These are phyloP conservation scores for Helicostylum pulchrum DNA, from an alignment of 192 early-diverging fungal genomes.

Conservation along the genomic window DNA sequence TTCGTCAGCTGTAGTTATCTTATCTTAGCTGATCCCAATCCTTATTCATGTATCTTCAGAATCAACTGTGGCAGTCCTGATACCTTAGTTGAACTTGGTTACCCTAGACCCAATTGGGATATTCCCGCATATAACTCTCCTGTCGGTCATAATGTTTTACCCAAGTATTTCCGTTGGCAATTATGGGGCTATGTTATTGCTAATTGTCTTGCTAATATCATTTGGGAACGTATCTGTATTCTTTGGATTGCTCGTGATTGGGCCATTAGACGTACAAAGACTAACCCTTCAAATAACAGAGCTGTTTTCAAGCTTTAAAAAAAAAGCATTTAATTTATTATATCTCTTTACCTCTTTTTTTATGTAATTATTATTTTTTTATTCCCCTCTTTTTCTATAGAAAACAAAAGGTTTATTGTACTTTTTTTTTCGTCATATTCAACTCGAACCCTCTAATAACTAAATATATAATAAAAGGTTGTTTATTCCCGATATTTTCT, in stretches of 20 bases:
- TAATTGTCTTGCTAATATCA: constrained; percentile 41
- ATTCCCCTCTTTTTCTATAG: no score
- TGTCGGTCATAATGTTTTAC: constrained; percentile 74
- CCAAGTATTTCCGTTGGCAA: constrained; percentile 54
- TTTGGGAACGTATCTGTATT: constrained; percentile 52
- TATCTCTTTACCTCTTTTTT: no score
- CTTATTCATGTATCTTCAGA: constrained; percentile 51
- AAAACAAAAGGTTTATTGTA: no score
- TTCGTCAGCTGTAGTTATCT: constrained; percentile 49
- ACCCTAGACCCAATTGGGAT: constrained; percentile 36
- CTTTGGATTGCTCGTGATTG: constrained; percentile 47
- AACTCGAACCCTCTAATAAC: no score
- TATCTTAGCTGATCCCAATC: constrained; percentile 60
- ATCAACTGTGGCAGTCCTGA: constrained; percentile 66
- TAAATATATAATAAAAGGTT: no score
- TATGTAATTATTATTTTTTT: no score
- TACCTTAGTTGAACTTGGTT: constrained; percentile 35
- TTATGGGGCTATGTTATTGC: constrained; percentile 52
- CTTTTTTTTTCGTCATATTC: no score
- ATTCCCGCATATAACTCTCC: constrained; percentile 60
- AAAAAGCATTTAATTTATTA: neutral
- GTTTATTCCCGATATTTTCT: no score
- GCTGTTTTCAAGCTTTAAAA: constrained; percentile 34
- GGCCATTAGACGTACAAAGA: constrained; percentile 30
- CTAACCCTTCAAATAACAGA: constrained; percentile 23